These are phyloP conservation scores for Populus euphratica DNA, from an alignment of 345 rosid genomes.

Conservation along the genomic window DNA sequence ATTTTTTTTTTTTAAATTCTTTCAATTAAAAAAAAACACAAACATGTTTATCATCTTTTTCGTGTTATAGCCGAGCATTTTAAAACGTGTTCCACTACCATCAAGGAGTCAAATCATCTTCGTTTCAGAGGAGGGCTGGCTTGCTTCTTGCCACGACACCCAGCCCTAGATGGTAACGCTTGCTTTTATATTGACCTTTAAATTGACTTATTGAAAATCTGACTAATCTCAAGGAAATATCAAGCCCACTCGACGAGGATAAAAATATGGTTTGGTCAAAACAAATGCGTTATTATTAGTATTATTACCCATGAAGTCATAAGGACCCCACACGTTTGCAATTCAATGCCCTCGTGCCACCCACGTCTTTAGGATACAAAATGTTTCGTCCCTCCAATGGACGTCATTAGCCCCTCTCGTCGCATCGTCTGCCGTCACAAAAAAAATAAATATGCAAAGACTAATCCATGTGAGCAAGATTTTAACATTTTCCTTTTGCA, in stretches of 20 bases:
- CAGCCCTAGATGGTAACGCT: neutral
- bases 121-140: no score
- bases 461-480: no score
- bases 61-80: no score
- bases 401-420: neutral
- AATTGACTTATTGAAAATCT: neutral
- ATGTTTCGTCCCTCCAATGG: neutral
- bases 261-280: neutral
- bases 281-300: neutral
- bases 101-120: no score
- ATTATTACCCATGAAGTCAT: neutral
- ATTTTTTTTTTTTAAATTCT: no score
- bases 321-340: slow-evolving; percentile 28
- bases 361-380: slow-evolving; percentile 10
- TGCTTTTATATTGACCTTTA: neutral
- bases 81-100: no score
- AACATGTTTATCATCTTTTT: no score
- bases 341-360: slow-evolving; percentile 23
- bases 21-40: no score
- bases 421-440: slow-evolving; percentile 14
- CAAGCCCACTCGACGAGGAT: neutral
- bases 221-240: neutral
- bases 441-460: no score
- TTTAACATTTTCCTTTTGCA: no score
- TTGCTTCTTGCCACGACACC: no score